These are phyloP conservation scores for Metschnikowia corniflorae DNA, from an alignment of 805 yeast species.

Conservation along the genomic window DNA sequence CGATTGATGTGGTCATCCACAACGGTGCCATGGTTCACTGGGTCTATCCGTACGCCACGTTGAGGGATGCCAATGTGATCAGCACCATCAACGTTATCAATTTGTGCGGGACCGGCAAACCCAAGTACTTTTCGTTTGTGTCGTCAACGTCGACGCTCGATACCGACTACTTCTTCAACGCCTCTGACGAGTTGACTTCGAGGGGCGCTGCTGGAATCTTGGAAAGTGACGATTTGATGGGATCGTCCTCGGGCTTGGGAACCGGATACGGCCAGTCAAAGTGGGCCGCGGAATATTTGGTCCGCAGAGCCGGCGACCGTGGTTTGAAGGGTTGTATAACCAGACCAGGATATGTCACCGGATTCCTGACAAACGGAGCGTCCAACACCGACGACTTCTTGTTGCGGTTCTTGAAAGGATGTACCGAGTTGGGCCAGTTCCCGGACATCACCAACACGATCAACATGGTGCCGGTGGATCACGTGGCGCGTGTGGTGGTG, in stretches of 20 bases:
- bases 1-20: slow-evolving; percentile 81
- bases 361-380: slow-evolving; percentile 78
- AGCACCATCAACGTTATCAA: slow-evolving; percentile 82
- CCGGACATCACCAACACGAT: slow-evolving; percentile 87
- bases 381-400: slow-evolving; percentile 96
- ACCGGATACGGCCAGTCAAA: slow-evolving; percentile 97
- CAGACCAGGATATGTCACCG: slow-evolving; percentile 96
- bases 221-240: slow-evolving; percentile 79
- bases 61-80: slow-evolving; percentile 90
- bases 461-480: slow-evolving; percentile 97
- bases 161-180: slow-evolving; percentile 69
- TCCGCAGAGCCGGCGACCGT: slow-evolving; percentile 80
- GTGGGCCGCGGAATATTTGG: slow-evolving; percentile 93
- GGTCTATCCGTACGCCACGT: slow-evolving; percentile 91
- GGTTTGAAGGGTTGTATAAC: slow-evolving; percentile 88
- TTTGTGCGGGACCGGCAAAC: slow-evolving; percentile 71
- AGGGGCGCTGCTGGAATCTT: slow-evolving; percentile 69
- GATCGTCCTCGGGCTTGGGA: slow-evolving; percentile 77
- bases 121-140: slow-evolving; percentile 85
- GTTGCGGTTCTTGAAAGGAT: slow-evolving; percentile 90
- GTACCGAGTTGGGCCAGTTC: slow-evolving; percentile 77
- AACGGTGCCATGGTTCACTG: slow-evolving; percentile 98
- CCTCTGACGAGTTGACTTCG: slow-evolving; percentile 66
- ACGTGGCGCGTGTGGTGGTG: slow-evolving; percentile 87
- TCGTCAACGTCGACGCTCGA: slow-evolving; percentile 95